Evolutionary conservation across 1,284 basidiomycete genomes (phyloP), one percentile per base, ranked within the genome.

Genomic region (Coniferiporia sulphurascens): DNA sequence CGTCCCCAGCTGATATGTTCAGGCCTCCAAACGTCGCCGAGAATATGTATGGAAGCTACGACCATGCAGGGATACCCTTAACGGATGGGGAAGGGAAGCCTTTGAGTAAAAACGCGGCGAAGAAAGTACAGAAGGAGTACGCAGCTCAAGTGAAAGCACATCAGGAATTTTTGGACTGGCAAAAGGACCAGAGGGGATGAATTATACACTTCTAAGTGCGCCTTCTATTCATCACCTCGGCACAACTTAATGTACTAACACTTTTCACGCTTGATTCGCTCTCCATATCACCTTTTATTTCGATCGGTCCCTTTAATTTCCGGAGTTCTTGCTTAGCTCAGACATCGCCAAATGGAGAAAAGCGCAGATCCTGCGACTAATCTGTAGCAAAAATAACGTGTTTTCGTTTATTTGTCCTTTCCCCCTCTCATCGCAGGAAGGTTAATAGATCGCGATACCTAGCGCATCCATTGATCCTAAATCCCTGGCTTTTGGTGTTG

Each of bases 61-160:
- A 97, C 72, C 89, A 88, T 55, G 71, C 79, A 41, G 97, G 97
- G 0, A 62, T 98, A 50, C 97, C 97, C 22, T 81, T 88, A 15
- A 88, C 87, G 43, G 94, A 96, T 68, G 83, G 79, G 0, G 83
- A 91, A 60, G 95, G 95, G 2, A 86, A 87, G 62, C 94, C 94
- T 65, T 72, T 99, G 46, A 87, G 86, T 66, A 98, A 98, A 77
- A 91, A 80, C 65, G 79, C 83, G 60, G 73, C 72, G 55, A 99
- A 99, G 80, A 95, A 87, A 69, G 72, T 87, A 21, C 76, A 79
- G 70, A 99, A 98, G 75, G 86, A 89, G 53, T 87, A 81, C 79
- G 82, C 82, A 52, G 73, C 70, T 58, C 96, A 98, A 76, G 83
- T 83, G 68, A 93, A 88, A 74, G 69, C 86, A 50, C 91, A 95